These are phyloP conservation scores for Neurospora hispaniola DNA, from an alignment of 495 filamentous ascomycete species.

Conservation along the genomic window DNA sequence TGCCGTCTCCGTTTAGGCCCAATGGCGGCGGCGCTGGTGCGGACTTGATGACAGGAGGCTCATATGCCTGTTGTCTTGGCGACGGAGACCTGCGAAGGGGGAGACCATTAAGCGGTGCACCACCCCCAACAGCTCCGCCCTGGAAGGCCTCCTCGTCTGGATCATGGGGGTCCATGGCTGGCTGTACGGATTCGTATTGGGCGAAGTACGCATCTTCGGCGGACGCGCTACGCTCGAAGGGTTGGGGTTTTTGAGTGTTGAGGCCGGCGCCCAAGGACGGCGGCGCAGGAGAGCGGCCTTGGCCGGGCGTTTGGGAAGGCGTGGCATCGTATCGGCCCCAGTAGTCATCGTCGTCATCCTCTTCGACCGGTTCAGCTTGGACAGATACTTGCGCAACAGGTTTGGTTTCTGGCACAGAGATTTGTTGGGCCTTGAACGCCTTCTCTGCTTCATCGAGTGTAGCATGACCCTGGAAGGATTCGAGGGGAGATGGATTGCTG, in stretches of 20 bases:
- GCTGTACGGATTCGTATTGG: constrained; percentile 81
- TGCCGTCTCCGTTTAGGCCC: constrained; percentile 13
- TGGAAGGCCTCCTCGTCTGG: constrained; percentile 46
- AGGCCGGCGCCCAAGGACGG: not conserved
- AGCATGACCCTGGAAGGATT: constrained; percentile 27
- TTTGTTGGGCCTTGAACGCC: constrained; percentile 25
- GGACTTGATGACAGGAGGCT: not conserved
- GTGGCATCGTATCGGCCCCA: constrained; percentile 92
- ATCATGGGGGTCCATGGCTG: constrained; percentile 82
- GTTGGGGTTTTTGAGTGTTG: constrained; percentile 20
- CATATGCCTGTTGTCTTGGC: not conserved
- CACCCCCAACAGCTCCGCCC: not conserved
- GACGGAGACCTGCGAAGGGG: not conserved
- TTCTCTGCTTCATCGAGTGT: constrained; percentile 35
- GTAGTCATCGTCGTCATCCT: constrained; percentile 82
- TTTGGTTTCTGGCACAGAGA: constrained; percentile 7
- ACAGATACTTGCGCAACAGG: not conserved
- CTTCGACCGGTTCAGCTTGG: constrained; percentile 29
- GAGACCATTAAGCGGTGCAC: not conserved
- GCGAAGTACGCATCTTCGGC: constrained; percentile 73
- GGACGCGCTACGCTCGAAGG: constrained; percentile 20
- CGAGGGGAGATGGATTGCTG: constrained; percentile 33
- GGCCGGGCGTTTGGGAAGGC: constrained; percentile 62
- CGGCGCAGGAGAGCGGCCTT: constrained; percentile 51
- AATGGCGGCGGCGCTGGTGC: constrained; percentile 25